A percentile compares a stretch with the other conserved stretches of the same genome.
These are phyloP conservation scores for Aspergillus brunneoviolaceus DNA, from an alignment of 2,329 filamentous ascomycete species.

Conservation along the genomic window DNA sequence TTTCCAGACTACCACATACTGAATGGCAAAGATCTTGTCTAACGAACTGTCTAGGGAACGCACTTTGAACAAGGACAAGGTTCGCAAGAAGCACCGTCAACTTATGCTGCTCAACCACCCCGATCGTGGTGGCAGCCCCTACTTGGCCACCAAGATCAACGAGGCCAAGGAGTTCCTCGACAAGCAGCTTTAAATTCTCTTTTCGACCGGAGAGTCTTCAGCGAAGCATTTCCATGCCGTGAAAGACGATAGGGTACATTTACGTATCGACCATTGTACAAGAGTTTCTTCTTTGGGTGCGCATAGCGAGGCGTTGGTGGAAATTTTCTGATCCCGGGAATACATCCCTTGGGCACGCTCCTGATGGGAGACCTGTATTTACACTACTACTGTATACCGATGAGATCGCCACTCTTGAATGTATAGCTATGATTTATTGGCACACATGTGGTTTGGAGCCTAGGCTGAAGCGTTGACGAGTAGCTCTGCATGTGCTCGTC, in stretches of 20 bases:
- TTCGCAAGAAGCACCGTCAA: conserved; percentile 91
- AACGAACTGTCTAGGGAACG: conserved; percentile 64
- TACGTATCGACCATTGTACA: conserved; percentile 19
- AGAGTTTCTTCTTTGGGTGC: conserved; percentile 31
- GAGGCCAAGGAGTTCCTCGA: conserved; percentile 97
- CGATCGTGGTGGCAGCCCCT: conserved; percentile 93
- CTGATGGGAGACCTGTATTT: conserved; percentile 59
- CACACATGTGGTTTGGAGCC: background rate
- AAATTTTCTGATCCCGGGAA: conserved; percentile 27
- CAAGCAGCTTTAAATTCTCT: conserved; percentile 54
- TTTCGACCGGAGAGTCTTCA: background rate
- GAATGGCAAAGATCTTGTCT: conserved; percentile 5
- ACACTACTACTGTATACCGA: conserved; percentile 41
- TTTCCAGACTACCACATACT: background rate
- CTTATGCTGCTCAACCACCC: conserved; percentile 98
- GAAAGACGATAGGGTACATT: conserved; percentile 3
- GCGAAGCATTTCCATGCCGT: background rate
- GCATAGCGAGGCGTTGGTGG: conserved; percentile 45
- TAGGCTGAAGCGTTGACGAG: too few relatives aligned
- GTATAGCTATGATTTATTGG: conserved; percentile 11
- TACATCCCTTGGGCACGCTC: conserved; percentile 16
- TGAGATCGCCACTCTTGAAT: conserved; percentile 67
- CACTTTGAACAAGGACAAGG: conserved; percentile 82
- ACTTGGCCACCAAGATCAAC: conserved; percentile 96
- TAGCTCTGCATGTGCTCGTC: background rate